phyloP scores from a whole-genome alignment of 2,329 filamentous ascomycete species.

The Keithomyces neogunnii region DNA sequence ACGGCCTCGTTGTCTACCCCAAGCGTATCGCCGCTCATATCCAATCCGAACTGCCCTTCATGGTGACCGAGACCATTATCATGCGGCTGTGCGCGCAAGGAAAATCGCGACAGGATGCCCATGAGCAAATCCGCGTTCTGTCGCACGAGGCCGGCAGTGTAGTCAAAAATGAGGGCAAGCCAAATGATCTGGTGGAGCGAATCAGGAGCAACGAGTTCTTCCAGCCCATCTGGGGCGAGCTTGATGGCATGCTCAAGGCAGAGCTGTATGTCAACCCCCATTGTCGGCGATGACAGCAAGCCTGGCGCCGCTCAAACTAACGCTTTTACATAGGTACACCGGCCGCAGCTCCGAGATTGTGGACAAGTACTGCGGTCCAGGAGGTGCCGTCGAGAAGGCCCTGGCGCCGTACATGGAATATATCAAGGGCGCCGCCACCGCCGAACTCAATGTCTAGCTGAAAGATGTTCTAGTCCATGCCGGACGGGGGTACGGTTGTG shows the following conservation, averaged over 20 bases:
- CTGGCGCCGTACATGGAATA: slow-evolving; percentile 27
- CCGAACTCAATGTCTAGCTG: background rate
- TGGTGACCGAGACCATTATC: slow-evolving; percentile 61
- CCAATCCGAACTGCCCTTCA: slow-evolving; percentile 76
- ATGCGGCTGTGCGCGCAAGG: slow-evolving; percentile 70
- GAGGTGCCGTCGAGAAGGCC: slow-evolving; percentile 28
- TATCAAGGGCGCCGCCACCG: slow-evolving; percentile 13
- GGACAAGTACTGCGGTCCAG: slow-evolving; percentile 32
- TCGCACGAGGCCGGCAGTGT: slow-evolving; percentile 65
- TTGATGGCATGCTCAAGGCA: slow-evolving; percentile 60
- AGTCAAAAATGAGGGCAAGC: slow-evolving; percentile 50
- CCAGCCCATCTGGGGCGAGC: slow-evolving; percentile 57
- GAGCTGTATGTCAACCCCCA: slow-evolving; percentile 37
- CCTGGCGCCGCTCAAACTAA: too few relatives aligned
- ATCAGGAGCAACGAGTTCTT: slow-evolving; percentile 71
- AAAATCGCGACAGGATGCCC: slow-evolving; percentile 67
- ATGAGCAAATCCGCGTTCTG: slow-evolving; percentile 80
- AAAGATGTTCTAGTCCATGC: too few relatives aligned
- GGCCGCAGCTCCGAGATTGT: slow-evolving; percentile 37
- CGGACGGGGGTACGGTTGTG: too few relatives aligned
- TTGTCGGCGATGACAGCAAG: too few relatives aligned
- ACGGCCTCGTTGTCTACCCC: slow-evolving; percentile 72
- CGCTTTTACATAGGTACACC: background rate
- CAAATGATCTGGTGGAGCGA: slow-evolving; percentile 74
- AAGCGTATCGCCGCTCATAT: slow-evolving; percentile 59